Conservation (phyloP, 148 eudicot genomes). For the Heliosperma pusillum region DNA sequence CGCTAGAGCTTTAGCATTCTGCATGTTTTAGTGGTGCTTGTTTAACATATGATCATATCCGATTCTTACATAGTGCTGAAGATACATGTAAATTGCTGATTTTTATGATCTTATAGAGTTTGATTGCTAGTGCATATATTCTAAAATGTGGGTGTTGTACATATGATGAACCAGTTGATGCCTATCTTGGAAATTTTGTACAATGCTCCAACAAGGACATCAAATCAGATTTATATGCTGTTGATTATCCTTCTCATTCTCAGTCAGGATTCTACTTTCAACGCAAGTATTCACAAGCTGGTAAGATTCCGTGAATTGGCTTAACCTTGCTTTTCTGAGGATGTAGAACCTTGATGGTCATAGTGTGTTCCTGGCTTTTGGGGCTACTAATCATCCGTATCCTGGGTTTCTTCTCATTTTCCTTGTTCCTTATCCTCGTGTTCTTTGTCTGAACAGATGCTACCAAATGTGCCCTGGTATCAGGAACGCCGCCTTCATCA, state of each 20-base stretch:
- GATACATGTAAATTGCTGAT: conserved; percentile 2
- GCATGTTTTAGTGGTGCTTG: conserved; percentile 12
- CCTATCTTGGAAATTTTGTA: conserved; percentile 87
- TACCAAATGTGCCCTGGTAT: conserved; percentile 90
- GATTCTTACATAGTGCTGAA: neutral
- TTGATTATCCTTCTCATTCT: conserved; percentile 87
- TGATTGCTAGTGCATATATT: neutral
- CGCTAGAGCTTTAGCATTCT: neutral
- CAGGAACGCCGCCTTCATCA: conserved; percentile 76
- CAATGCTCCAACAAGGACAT: conserved; percentile 68
- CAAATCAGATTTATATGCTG: conserved; percentile 95
- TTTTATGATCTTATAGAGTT: neutral
- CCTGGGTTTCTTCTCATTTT: neutral
- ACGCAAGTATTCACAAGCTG: conserved; percentile 90
- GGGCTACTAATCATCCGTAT: neutral
- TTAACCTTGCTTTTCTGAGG: neutral
- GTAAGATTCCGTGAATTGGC: conserved; percentile 33
- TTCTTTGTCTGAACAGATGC: conserved; percentile 44
- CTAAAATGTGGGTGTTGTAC: neutral
- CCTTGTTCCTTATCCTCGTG: neutral
- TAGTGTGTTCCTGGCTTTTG: neutral
- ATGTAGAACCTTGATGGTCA: neutral
- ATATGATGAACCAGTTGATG: conserved; percentile 58
- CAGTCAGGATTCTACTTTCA: conserved; percentile 93
- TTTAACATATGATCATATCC: neutral